These are phyloP conservation scores for Hypericum androsaemum DNA, from an alignment of 345 rosid genomes.

Conservation along the genomic window DNA sequence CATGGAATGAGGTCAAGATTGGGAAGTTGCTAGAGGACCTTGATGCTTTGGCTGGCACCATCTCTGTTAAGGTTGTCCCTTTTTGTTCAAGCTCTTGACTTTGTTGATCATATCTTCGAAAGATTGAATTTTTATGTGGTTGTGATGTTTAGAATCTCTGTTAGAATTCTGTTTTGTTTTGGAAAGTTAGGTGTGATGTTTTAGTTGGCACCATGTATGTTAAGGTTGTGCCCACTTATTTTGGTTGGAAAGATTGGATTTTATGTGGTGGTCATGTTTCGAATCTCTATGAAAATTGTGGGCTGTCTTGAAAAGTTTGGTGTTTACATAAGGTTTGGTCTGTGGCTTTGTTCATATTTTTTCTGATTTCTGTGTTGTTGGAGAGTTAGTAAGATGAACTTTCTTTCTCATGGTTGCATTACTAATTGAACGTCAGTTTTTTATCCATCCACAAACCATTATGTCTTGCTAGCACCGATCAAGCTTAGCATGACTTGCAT, in stretches of 20 bases:
- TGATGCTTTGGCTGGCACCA: conserved; percentile 84
- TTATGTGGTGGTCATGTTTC: too few species aligned
- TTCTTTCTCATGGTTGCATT: too few species aligned
- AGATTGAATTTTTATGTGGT: too few species aligned
- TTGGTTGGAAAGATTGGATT: too few species aligned
- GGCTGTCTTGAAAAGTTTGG: background rate
- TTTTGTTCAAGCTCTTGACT: too few species aligned
- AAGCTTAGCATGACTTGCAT: too few species aligned
- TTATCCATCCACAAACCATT: too few species aligned
- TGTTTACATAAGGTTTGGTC: conserved; percentile 3
- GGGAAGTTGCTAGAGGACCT: conserved; percentile 86
- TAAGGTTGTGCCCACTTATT: too few species aligned
- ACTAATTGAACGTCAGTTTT: too few species aligned
- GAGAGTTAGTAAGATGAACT: background rate
- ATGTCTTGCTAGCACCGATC: too few species aligned
- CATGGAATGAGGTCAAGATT: conserved; percentile 83
- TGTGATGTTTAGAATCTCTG: background rate
- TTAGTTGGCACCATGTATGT: too few species aligned
- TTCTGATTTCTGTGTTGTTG: background rate
- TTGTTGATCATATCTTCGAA: too few species aligned
- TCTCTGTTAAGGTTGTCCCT: conserved; percentile 37
- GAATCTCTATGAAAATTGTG: background rate
- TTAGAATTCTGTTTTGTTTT: conserved; percentile 5
- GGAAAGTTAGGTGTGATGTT: conserved; percentile 6
- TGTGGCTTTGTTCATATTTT: background rate